These are phyloP conservation scores for Aspergillus fijiensis DNA, from an alignment of 2,329 filamentous ascomycete species.

Conservation along the genomic window DNA sequence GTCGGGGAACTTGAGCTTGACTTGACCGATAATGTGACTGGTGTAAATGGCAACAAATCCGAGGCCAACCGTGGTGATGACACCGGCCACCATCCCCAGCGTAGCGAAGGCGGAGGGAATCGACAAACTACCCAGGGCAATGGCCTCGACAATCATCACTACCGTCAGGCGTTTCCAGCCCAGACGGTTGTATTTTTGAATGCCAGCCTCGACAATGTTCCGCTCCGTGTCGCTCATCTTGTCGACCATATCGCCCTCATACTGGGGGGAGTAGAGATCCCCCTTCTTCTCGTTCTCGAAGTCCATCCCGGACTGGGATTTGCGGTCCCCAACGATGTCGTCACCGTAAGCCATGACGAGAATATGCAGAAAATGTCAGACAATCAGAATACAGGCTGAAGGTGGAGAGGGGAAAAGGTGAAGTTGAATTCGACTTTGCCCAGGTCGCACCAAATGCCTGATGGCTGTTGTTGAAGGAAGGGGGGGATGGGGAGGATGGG, in stretches of 20 bases:
- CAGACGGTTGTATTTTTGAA: constrained; percentile 31
- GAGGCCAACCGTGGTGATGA: constrained; percentile 44
- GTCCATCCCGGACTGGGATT: constrained; percentile 11
- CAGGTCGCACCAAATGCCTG: constrained; percentile 4
- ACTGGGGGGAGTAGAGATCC: constrained; percentile 11
- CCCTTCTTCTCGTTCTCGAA: constrained; percentile 10
- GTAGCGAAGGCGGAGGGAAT: constrained; percentile 48
- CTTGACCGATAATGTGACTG: constrained; percentile 42
- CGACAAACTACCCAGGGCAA: constrained; percentile 49
- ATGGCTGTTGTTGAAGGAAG: background rate
- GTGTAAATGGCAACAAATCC: constrained; percentile 45
- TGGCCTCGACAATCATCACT: constrained; percentile 52
- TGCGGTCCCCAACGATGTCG: constrained; percentile 16
- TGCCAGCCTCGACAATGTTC: constrained; percentile 22
- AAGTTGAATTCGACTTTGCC: constrained; percentile 1
- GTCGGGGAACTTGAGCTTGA: constrained; percentile 39
- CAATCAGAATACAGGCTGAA: background rate
- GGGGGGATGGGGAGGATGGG: background rate
- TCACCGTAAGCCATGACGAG: constrained; percentile 12
- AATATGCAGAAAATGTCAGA: background rate
- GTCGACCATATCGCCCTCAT: constrained; percentile 21
- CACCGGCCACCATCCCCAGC: constrained; percentile 48
- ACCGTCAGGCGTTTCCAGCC: constrained; percentile 54
- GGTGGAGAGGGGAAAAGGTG: background rate
- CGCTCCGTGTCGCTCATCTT: constrained; percentile 24